Conservation (phyloP, 495 filamentous ascomycete genomes). For the Xeromyces bisporus region DNA sequence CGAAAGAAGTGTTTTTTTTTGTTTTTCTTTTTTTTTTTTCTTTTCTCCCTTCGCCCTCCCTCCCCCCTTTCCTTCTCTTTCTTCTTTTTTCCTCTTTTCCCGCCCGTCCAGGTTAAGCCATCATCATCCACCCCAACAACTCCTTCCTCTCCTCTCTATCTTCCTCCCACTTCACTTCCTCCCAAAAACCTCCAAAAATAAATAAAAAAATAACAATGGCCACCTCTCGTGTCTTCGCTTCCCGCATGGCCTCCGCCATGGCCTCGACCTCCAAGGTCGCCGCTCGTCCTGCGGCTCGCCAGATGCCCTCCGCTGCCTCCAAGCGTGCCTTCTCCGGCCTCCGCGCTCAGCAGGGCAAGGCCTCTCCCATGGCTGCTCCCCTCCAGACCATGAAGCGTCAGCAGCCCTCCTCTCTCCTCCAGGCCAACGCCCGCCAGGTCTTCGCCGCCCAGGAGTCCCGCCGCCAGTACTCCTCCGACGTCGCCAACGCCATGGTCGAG, state of each 20-base stretch:
- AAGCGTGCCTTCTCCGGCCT: slow-evolving; percentile 49
- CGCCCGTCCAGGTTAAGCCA: too few species aligned
- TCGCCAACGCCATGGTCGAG: slow-evolving; percentile 70
- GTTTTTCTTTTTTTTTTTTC: too few species aligned
- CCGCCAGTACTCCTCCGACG: slow-evolving; percentile 65
- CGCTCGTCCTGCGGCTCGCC: slow-evolving; percentile 47
- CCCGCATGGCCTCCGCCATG: slow-evolving; percentile 59
- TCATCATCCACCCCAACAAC: too few species aligned
- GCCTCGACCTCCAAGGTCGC: slow-evolving; percentile 52
- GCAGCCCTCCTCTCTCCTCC: slow-evolving; percentile 41
- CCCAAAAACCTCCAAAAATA: slow-evolving; percentile 22
- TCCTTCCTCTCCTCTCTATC: slow-evolving; percentile 16
- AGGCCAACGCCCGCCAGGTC: slow-evolving; percentile 45
- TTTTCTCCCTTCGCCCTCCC: slow-evolving; percentile 7
- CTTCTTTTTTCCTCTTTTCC: slow-evolving; percentile 19
- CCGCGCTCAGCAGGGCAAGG: slow-evolving; percentile 20
- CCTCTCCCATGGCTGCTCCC: slow-evolving; percentile 8
- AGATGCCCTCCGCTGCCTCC: slow-evolving; percentile 36
- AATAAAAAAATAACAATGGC: slow-evolving; percentile 51
- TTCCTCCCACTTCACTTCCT: slow-evolving; percentile 20
- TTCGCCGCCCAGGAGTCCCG: slow-evolving; percentile 40
- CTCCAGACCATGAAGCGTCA: slow-evolving; percentile 50
- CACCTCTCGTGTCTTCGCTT: slow-evolving; percentile 52
- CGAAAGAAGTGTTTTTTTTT: too few species aligned
- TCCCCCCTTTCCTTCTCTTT: slow-evolving; percentile 12